Evolutionary conservation across 2,329 filamentous ascomycete species (phyloP).

Genomic region (Alternaria ethzedia): DNA sequence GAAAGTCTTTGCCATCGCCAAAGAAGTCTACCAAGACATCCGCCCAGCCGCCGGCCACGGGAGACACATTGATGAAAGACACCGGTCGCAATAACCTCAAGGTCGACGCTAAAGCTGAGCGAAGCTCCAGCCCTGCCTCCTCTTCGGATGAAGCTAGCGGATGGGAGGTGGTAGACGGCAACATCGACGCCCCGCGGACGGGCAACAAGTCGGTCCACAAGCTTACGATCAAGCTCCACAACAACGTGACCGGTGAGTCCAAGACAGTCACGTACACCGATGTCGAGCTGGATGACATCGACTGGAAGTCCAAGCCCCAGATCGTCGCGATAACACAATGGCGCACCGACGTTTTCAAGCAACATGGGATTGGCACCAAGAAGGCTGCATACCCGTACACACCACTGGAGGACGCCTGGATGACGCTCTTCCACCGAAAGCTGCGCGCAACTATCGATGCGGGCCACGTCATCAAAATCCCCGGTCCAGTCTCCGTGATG

Average conservation of each 20-base stretch:
- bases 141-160: neutral
- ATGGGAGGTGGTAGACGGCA: conserved; percentile 5
- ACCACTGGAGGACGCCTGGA: conserved; percentile 20
- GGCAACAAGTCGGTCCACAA: neutral
- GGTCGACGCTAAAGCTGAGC: neutral
- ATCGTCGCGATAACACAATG: conserved; percentile 2
- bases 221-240: neutral
- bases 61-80: neutral
- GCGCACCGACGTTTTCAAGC: conserved; percentile 3
- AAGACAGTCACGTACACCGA: neutral
- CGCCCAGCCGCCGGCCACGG: fast-evolving
- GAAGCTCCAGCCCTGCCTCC: neutral
- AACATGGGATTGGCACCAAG: neutral
- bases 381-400: neutral
- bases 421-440: conserved; percentile 18
- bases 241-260: neutral
- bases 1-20: neutral
- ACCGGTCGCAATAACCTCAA: neutral
- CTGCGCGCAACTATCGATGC: conserved; percentile 4
- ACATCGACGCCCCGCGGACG: neutral
- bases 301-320: conserved; percentile 6
- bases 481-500: neutral
- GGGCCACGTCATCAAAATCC: conserved; percentile 3
- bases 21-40: neutral
- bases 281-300: neutral